Percentiles rank a stretch among this genome's conserved stretches.
These are phyloP conservation scores for Agaricus subrufescens DNA, from an alignment of 768 basidiomycete species.

Conservation along the genomic window DNA sequence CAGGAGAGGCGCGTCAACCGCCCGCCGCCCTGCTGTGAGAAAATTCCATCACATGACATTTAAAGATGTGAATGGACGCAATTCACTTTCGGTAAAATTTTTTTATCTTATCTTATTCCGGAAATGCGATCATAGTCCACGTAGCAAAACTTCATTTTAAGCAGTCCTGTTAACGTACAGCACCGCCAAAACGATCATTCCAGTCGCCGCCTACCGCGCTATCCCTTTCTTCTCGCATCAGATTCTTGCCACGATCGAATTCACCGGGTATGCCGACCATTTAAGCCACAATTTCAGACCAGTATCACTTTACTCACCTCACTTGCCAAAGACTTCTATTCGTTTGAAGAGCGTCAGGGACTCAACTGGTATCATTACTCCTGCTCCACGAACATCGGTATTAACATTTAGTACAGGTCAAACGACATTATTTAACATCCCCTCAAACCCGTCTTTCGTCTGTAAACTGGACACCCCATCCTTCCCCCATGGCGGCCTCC, in stretches of 20 bases:
- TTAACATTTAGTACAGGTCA: not conserved
- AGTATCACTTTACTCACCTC: not conserved
- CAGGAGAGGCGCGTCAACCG: not conserved
- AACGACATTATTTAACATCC: not conserved
- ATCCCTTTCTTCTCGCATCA: not conserved
- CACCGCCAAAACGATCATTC: not conserved
- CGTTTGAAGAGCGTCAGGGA: not conserved
- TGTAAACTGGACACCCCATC: not conserved
- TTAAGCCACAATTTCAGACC: not conserved
- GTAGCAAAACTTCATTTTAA: not conserved
- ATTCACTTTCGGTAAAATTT: not conserved
- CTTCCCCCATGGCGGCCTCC: not conserved
- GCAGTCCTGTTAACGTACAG: not conserved
- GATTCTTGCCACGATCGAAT: not conserved
- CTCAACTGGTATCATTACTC: too few species aligned
- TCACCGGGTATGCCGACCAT: not conserved
- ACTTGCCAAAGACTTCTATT: not conserved
- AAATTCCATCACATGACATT: not conserved
- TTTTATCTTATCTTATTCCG: slow-evolving; percentile 5
- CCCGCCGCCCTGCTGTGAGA: not conserved
- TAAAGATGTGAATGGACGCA: not conserved
- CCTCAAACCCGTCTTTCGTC: not conserved
- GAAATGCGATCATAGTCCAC: slow-evolving; percentile 5
- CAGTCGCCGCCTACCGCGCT: not conserved
- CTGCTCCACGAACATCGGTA: too few species aligned